Evolutionary conservation across 345 rosid species (phyloP), one percentile per base, ranked within the genome.

Genomic region (Citrus reticulata): DNA sequence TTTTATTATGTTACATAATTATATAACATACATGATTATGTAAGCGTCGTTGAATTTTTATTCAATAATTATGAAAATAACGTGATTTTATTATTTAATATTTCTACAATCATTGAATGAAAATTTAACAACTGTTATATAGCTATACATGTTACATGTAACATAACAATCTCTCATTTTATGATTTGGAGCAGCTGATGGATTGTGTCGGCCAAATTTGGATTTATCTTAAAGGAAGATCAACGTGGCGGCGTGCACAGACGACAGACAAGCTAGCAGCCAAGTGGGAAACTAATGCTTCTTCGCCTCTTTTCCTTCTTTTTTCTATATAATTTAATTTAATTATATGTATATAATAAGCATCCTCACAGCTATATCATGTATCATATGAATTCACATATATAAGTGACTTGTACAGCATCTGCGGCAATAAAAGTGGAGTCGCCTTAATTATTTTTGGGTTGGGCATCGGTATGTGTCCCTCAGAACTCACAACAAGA

Each of bases 171-270:
- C 37, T 6, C 37, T 46, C 14, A 13, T 46, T 46, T 46, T 46
- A 46, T 46, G 3, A 17, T 16, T 17, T 1, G 2, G 22, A 19
- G 8, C n/a, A 64, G 83, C 35, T 70, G 90, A 85, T 77, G 85
- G 90, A 80, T 68, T 76, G 49, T 88, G 93, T 91, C 93, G 95
- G 91, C 89, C 86, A 82, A 79, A 62, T 73, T 84, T 86, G 88
- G 84, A 75, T 78, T 87, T 84, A 81, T 85, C 86, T 81, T 80
- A 25, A 81, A 71, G 84, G 77, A 72, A 76, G 68, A 83, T 77
- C 86, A 89, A 91, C 90, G 91, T 88, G 95, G 90, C 90, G 87
- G 90, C 85, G 82, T 75, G 58, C 80, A 84, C 81, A 60, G 75
- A 70, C 87, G 88, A 84, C 92, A 87, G 80, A 67, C 77, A 80